These are phyloP conservation scores for Arxiozyma slooffiae DNA, from an alignment of 1,139 yeast genomes.

Conservation along the genomic window DNA sequence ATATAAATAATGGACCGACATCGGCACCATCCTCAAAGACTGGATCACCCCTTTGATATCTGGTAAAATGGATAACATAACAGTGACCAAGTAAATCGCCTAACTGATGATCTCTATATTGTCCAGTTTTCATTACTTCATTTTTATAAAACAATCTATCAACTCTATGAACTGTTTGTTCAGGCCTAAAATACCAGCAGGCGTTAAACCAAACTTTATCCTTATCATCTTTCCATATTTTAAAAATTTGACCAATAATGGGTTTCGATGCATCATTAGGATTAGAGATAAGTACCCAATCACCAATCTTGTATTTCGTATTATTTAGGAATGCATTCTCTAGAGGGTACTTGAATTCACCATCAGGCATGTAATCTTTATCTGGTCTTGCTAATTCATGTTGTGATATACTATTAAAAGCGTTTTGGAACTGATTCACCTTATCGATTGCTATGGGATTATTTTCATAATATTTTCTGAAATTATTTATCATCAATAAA, in stretches of 20 bases:
- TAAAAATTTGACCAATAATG: conserved; percentile 84
- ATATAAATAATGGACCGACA: conserved; percentile 80
- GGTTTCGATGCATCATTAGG: conserved; percentile 85
- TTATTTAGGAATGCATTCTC: conserved; percentile 68
- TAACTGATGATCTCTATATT: conserved; percentile 85
- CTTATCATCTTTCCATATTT: conserved; percentile 77
- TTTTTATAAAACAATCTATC: conserved; percentile 84
- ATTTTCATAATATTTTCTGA: conserved; percentile 56
- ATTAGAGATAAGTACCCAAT: conserved; percentile 83
- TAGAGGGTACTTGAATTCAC: conserved; percentile 65
- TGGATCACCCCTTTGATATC: conserved; percentile 92
- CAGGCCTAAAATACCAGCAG: conserved; percentile 97
- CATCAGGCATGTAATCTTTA: conserved; percentile 61
- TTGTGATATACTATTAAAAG: conserved; percentile 51
- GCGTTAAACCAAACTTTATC: conserved; percentile 84
- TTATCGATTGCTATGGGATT: conserved; percentile 47
- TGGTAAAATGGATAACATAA: conserved; percentile 86
- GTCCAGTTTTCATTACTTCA: conserved; percentile 94
- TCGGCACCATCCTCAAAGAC: conserved; percentile 44
- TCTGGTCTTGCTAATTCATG: conserved; percentile 76
- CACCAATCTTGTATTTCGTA: conserved; percentile 73
- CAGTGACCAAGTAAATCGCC: conserved; percentile 88
- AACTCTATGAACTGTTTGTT: conserved; percentile 88
- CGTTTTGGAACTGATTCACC: conserved; percentile 50
- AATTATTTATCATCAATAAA: conserved; percentile 64